A percentile compares a stretch with the other conserved stretches of the same genome.
Evolutionary conservation across 805 yeast species (phyloP).

Genomic region (Komagataella phaffii): DNA sequence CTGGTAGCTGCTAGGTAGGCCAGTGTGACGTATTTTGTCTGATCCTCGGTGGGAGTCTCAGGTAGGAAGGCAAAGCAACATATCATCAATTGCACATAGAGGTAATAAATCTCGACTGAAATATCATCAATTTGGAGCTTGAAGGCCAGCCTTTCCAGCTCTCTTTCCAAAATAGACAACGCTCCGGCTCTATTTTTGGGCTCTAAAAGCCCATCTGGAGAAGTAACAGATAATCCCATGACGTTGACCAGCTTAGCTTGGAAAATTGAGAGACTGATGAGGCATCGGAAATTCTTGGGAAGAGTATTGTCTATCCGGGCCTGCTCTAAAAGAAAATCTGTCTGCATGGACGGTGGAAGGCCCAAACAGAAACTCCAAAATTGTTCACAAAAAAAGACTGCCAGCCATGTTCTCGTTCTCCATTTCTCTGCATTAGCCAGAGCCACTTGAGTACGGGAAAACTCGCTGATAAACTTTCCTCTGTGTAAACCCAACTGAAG

Average conservation of each 20-base stretch:
- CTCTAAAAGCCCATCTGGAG: constrained; percentile 83
- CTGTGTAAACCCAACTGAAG: constrained; percentile 83
- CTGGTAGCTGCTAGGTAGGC: constrained; percentile 76
- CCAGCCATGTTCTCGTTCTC: constrained; percentile 90
- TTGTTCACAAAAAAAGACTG: constrained; percentile 78
- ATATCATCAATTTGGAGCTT: constrained; percentile 54
- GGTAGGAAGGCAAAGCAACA: constrained; percentile 86
- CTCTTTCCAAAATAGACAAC: constrained; percentile 63
- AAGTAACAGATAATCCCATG: constrained; percentile 75
- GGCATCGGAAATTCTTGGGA: constrained; percentile 59
- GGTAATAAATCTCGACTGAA: constrained; percentile 61
- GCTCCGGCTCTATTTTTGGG: constrained; percentile 75
- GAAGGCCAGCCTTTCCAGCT: constrained; percentile 57
- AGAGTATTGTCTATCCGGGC: constrained; percentile 55
- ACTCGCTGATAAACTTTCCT: constrained; percentile 84
- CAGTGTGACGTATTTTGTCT: constrained; percentile 67
- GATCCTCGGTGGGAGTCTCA: constrained; percentile 81
- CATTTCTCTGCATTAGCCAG: constrained; percentile 86
- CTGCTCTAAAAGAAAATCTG: constrained; percentile 70
- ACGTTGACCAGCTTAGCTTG: constrained; percentile 74
- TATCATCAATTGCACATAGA: constrained; percentile 68
- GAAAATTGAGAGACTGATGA: constrained; percentile 64
- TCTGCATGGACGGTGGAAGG: constrained; percentile 73
- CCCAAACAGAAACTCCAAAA: constrained; percentile 86
- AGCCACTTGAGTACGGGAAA: constrained; percentile 78